Base-by-base conservation (phyloP, 768 basidiomycete genomes). In the Brasilioporus rufonigricans region DNA sequence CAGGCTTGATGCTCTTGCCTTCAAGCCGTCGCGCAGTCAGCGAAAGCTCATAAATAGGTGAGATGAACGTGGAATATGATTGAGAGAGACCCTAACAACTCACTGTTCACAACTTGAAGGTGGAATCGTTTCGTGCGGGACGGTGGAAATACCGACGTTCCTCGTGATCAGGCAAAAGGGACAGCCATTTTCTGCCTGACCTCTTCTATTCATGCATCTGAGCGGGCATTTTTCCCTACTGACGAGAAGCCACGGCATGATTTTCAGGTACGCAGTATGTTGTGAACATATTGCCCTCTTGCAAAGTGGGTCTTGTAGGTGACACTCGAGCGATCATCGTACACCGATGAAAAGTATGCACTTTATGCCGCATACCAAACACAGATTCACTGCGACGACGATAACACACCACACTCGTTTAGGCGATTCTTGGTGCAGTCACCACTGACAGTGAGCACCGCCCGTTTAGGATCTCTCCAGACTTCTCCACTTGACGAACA, bases 311-410 rank as follows among this genome's bases (percentile, higher is more conserved):
- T 27, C 51, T 36, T 21, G 18, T 52, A 95, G 93, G 83, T 88
- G 18, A 80, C 74, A 2, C 72, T 97, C 8, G 92, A 93, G 63
- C 85, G 84, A 5, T 82, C 94, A 2, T 81, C 83, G 14, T 93
- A 76, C 64, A 88, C 86, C 0, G 65, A 77, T 3, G 93, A 98
- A 73, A 96, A 96, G 65, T 96, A 82, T 66, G 75, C 73, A 7
- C 78, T 98, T 18, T 98, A 80, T 65, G 69, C 80, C 64, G 78
- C 78, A 55, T 98, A 98, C 69, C 96, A 94, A 68, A 69, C 68
- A 29, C 76, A 83, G 7, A 84, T 97, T 23, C 96, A 98, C 66
- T 73, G 82, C 39, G 93, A 97, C 43, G 59, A 68, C 1, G 71
- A 78, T 3, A 82, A 79, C 29, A 75, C 72, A 1, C 75, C 77